phyloP scores from a whole-genome alignment of 352 stramenopile species.

The Halophytophthora batemanensis region DNA sequence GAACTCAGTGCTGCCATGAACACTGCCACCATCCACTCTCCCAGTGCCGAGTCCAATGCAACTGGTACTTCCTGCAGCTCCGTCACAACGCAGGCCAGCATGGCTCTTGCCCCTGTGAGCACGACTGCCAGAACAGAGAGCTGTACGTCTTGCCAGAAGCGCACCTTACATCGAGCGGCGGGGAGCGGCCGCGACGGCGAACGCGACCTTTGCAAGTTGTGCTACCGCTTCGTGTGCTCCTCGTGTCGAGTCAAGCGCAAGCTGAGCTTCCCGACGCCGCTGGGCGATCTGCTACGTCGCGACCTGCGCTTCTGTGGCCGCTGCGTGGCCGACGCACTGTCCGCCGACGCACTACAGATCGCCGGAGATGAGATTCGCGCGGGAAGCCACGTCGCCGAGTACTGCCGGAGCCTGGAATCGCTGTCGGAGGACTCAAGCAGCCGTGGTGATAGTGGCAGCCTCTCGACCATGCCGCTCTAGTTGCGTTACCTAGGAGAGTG shows the following conservation, averaged over 20 bases:
- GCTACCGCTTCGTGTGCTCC: slow-evolving; percentile 29
- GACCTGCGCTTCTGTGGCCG: slow-evolving; percentile 24
- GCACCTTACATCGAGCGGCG: slow-evolving; percentile 6
- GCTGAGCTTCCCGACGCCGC: slow-evolving; percentile 23
- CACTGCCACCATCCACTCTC: slow-evolving; percentile 13
- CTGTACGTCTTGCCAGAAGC: slow-evolving; percentile 31
- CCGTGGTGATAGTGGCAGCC: slow-evolving; percentile 4
- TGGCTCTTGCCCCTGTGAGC: slow-evolving; percentile 1
- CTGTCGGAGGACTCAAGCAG: slow-evolving; percentile 7
- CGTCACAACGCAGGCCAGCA: slow-evolving; percentile 19
- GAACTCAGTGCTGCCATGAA: slow-evolving; percentile 14
- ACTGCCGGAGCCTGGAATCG: slow-evolving; percentile 18
- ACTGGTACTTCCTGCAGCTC: slow-evolving; percentile 23
- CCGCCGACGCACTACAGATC: slow-evolving; percentile 19
- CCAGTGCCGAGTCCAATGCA: slow-evolving; percentile 13
- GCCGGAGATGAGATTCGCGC: slow-evolving; percentile 23
- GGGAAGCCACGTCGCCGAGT: slow-evolving; percentile 14
- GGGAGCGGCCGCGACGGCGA: slow-evolving; percentile 11
- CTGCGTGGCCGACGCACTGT: slow-evolving; percentile 20
- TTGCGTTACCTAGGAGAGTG: slow-evolving; percentile 6
- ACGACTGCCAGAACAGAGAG: slow-evolving; percentile 9
- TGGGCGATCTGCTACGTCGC: slow-evolving; percentile 16
- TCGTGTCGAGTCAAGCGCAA: slow-evolving; percentile 25
- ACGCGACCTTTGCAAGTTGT: slow-evolving; percentile 25
- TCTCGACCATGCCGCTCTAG: neutral